phyloP scores from a whole-genome alignment of 2,329 filamentous ascomycete species.

The Hymenoscyphus salicellus region DNA sequence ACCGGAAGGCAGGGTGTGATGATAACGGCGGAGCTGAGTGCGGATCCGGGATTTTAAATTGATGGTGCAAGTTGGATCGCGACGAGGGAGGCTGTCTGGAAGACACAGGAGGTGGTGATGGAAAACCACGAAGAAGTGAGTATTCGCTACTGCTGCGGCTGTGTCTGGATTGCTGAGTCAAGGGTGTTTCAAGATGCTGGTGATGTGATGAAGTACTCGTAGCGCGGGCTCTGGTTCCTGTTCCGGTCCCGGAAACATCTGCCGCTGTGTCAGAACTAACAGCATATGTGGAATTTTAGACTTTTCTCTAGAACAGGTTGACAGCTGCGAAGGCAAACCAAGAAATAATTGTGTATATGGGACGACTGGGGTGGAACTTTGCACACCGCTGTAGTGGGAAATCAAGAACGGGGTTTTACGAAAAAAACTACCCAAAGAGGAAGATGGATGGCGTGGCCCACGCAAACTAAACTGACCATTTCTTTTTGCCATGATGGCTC shows the following conservation, averaged over 20 bases:
- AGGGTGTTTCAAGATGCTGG: constrained; percentile 58
- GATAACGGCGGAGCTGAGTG: constrained; percentile 34
- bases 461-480: constrained; percentile 59
- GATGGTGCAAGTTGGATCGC: constrained; percentile 34
- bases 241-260: constrained; percentile 42
- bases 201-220: constrained; percentile 45
- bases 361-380: not conserved
- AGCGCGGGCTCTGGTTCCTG: not conserved
- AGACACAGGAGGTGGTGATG: constrained; percentile 43
- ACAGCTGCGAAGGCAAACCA: not conserved
- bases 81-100: constrained; percentile 32
- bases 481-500: constrained; percentile 64
- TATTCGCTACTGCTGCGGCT: constrained; percentile 70
- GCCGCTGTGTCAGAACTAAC: constrained; percentile 17
- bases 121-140: constrained; percentile 55
- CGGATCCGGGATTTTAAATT: constrained; percentile 31
- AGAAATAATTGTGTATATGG: not conserved
- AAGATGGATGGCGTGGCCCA: constrained; percentile 6
- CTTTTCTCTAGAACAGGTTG: not conserved
- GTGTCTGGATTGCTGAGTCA: constrained; percentile 63
- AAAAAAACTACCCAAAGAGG: not conserved
- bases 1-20: constrained; percentile 33
- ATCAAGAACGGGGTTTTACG: not conserved
- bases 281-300: constrained; percentile 11
- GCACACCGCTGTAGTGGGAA: not conserved